Base-by-base conservation (phyloP, 75 land plant genomes). In the Selaginella tamariscina region DNA sequence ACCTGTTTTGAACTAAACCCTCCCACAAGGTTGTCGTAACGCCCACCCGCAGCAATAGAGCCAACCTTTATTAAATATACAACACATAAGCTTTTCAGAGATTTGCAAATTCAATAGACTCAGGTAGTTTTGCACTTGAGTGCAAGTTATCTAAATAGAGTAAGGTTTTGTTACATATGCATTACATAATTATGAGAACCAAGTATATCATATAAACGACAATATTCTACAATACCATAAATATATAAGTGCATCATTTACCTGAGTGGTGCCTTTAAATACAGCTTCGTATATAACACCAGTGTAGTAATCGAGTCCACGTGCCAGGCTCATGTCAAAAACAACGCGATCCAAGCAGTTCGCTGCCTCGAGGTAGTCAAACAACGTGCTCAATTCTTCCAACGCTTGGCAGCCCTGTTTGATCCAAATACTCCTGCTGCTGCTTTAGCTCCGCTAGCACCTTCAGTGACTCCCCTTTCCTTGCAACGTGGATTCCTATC, bases 281-380 rank as follows among this genome's bases (percentile, higher is more conserved):
- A 87, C 86, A 65, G 96, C 96, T 72, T 90, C 96, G 73, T 63
- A 90, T 68, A 90, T 90, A 1, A 90, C 91, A 71, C 96, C 96
- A 60, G 96, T 90, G 70, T 90, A 90, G 71, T 90, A 90, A 72
- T 90, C 96, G 26, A 90, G 86, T 29, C 96, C 96, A 73, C 96
- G 81, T n/a, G 96, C 96, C 56, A 90, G 83, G 76, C 96, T 90
- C 65, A 90, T 79, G 71, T 90, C 96, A 81, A 90, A 90, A 32
- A 78, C 77, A 30, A 87, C 76, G 68, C 79, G 86, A 65, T 80
- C 49, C 1, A 87, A 54, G 44, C 84, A 84, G 56, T 72, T 85
- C 22, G 84, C 73, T 27, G 72, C 80, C 22, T 82, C 78, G 54
- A 90, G 71, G 56, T 81, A 81, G 31, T 63, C 54, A 68, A 90